These are phyloP conservation scores for Colletotrichum gloeosporioides DNA, from an alignment of 2,329 filamentous ascomycete genomes.

Conservation along the genomic window DNA sequence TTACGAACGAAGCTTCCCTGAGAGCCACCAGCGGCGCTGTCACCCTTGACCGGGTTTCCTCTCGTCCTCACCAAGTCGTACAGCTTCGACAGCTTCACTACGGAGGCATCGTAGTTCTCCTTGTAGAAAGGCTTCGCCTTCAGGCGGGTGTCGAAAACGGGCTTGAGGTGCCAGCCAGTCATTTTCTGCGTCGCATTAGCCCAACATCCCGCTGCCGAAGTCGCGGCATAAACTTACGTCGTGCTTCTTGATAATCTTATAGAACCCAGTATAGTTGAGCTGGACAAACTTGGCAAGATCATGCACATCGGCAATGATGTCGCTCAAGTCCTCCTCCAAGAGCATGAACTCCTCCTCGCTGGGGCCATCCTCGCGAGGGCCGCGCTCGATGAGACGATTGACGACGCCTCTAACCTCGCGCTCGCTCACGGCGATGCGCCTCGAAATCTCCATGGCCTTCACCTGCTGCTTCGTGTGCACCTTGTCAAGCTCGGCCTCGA, in stretches of 20 bases:
- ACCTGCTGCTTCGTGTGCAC: conserved; percentile 97
- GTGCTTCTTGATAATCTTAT: conserved; percentile 99
- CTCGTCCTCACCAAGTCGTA: conserved; percentile 95
- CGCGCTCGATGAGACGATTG: conserved; percentile 70
- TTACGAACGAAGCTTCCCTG: conserved; percentile 97
- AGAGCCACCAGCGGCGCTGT: conserved; percentile 86
- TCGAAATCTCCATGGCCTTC: conserved; percentile 94
- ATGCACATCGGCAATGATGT: conserved; percentile 98
- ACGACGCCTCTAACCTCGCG: conserved; percentile 90
- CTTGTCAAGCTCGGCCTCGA: conserved; percentile 94
- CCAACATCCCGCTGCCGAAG: background rate
- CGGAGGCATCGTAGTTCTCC: conserved; percentile 96
- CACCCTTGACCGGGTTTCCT: conserved; percentile 90
- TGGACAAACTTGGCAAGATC: conserved; percentile 98
- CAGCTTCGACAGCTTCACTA: conserved; percentile 91
- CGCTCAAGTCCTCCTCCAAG: conserved; percentile 92
- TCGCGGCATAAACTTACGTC: conserved; percentile 65
- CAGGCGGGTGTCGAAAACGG: conserved; percentile 92
- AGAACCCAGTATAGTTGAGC: conserved; percentile 98
- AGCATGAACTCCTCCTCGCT: conserved; percentile 93
- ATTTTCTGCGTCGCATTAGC: conserved; percentile 69
- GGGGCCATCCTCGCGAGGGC: conserved; percentile 62
- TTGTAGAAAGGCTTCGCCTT: conserved; percentile 99
- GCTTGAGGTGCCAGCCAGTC: conserved; percentile 90
- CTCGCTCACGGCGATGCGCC: conserved; percentile 86